A percentile compares a stretch with the other conserved stretches of the same genome.
Evolutionary conservation across 2,329 filamentous ascomycete species (phyloP).

Genomic region (Arthroderma sp.): DNA sequence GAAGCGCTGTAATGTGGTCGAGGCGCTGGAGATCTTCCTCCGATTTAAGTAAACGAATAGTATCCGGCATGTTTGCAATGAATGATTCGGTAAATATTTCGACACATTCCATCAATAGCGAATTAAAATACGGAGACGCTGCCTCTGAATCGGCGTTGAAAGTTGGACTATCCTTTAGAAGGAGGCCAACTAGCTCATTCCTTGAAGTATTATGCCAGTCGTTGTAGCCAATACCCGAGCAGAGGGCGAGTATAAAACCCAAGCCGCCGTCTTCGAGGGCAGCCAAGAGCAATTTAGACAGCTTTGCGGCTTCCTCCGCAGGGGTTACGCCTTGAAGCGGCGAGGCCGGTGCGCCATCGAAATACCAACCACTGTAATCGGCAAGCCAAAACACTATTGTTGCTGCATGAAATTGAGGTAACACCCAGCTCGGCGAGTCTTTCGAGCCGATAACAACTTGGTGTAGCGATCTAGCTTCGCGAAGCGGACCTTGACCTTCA

Average conservation of each 20-base stretch:
- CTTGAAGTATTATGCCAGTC: conserved; percentile 84
- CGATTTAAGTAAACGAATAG: conserved; percentile 67
- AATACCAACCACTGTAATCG: conserved; percentile 82
- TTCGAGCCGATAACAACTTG: conserved; percentile 50
- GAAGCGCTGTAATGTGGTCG: conserved; percentile 32
- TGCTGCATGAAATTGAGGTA: conserved; percentile 66
- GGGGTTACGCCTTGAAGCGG: conserved; percentile 51
- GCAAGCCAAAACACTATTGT: conserved; percentile 77
- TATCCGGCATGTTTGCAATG: conserved; percentile 89
- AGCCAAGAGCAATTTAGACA: conserved; percentile 60
- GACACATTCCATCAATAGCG: conserved; percentile 62
- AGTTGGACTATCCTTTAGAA: conserved; percentile 65
- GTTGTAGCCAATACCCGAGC: conserved; percentile 64
- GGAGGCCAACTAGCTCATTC: conserved; percentile 64
- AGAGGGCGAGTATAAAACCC: conserved; percentile 77
- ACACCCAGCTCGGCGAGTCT: conserved; percentile 56
- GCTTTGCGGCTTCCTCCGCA: conserved; percentile 52
- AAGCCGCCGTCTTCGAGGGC: conserved; percentile 79
- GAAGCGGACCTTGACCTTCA: conserved; percentile 54
- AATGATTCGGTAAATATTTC: conserved; percentile 84
- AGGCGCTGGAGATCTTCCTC: conserved; percentile 73
- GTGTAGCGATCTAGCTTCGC: conserved; percentile 59
- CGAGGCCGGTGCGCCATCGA: conserved; percentile 54
- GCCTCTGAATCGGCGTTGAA: conserved; percentile 54
- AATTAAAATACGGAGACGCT: conserved; percentile 60